Evolutionary conservation across 257 asterid genomes (phyloP).

Genomic region (Solanum bulbocastanum): DNA sequence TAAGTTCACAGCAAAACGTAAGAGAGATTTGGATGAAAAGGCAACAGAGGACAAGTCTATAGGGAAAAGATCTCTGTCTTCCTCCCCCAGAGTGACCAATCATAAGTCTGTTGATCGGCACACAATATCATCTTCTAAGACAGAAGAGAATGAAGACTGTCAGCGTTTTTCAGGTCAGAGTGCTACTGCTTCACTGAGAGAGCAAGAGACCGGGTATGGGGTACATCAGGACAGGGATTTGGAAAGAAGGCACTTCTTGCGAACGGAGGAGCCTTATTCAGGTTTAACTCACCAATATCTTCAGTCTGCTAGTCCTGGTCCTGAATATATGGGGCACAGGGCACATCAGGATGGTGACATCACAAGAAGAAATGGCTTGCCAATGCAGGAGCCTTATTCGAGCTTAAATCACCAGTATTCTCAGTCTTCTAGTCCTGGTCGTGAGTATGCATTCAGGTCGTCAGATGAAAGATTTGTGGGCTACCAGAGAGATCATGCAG

Average conservation of each 20-base stretch:
- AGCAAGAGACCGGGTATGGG: slow-evolving; percentile 10
- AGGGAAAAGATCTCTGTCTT: background rate
- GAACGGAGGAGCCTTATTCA: slow-evolving; percentile 14
- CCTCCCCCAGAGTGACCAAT: background rate
- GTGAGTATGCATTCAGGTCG: slow-evolving; percentile 15
- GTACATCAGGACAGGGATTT: slow-evolving; percentile 7
- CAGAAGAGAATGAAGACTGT: slow-evolving; percentile 18
- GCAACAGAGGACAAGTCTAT: slow-evolving; percentile 1
- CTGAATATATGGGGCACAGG: slow-evolving; percentile 12
- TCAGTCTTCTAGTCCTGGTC: slow-evolving; percentile 10
- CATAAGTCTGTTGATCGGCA: background rate
- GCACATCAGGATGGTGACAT: slow-evolving; percentile 6
- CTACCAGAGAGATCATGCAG: slow-evolving; percentile 9
- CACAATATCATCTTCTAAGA: slow-evolving; percentile 7
- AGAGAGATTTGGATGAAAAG: slow-evolving; percentile 3
- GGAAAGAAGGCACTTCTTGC: slow-evolving; percentile 16
- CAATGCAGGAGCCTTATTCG: slow-evolving; percentile 14
- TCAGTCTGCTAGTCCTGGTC: slow-evolving; percentile 10
- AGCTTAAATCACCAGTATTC: slow-evolving; percentile 12
- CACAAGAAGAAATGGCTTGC: slow-evolving; percentile 16
- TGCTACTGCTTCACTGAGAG: slow-evolving; percentile 8
- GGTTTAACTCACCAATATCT: slow-evolving; percentile 14
- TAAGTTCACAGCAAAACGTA: slow-evolving; percentile 9
- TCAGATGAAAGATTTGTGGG: slow-evolving; percentile 13
- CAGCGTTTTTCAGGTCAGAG: slow-evolving; percentile 6